Evolutionary conservation across 805 yeast genomes (phyloP).

Genomic region (Starmerella potacharoeniae): DNA sequence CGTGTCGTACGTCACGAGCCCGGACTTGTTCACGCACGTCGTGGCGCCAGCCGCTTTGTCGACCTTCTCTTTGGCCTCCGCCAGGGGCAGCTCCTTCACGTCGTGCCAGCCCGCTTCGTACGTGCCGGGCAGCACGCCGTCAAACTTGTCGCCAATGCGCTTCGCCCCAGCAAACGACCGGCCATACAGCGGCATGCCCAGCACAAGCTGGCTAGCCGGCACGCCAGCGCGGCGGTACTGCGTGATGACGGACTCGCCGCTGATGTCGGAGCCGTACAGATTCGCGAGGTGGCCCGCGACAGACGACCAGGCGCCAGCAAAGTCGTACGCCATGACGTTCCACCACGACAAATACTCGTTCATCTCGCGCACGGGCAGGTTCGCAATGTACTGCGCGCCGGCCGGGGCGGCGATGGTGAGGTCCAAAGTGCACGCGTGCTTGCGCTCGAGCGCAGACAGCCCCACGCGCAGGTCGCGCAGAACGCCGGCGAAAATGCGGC

Average conservation of each 20-base stretch:
- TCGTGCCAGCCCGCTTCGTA: conserved; percentile 42
- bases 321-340: conserved; percentile 90
- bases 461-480: conserved; percentile 33
- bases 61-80: conserved; percentile 36
- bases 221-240: conserved; percentile 37
- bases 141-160: conserved; percentile 36
- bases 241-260: conserved; percentile 40
- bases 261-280: conserved; percentile 39
- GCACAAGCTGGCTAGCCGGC: conserved; percentile 40
- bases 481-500: conserved; percentile 35
- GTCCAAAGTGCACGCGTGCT: conserved; percentile 29
- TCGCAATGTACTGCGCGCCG: conserved; percentile 35
- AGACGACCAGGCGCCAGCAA: conserved; percentile 64
- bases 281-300: conserved; percentile 60
- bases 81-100: conserved; percentile 44
- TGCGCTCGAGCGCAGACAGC: conserved; percentile 31
- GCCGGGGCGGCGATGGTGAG: conserved; percentile 74
- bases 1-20: conserved; percentile 58
- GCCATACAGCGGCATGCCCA: conserved; percentile 90
- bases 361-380: conserved; percentile 42
- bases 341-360: conserved; percentile 51
- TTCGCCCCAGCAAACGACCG: conserved; percentile 37
- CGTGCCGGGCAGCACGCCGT: conserved; percentile 34
- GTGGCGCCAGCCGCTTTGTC: conserved; percentile 47
- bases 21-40: conserved; percentile 33